phyloP scores from a whole-genome alignment of 495 filamentous ascomycete species.

The Penicillium coffeae region DNA sequence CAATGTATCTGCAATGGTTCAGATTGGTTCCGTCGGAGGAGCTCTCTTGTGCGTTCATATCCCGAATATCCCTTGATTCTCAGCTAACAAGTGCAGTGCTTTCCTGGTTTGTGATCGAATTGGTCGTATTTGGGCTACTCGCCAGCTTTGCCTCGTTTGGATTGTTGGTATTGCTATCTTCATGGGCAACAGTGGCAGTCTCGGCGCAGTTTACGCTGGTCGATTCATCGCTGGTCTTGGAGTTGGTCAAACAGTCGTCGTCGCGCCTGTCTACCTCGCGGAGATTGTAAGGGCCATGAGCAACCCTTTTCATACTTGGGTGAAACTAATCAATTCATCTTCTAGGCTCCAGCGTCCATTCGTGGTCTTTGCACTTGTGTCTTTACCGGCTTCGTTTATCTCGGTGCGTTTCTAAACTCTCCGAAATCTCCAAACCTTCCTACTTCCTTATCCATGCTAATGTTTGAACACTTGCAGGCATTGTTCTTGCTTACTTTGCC shows the following conservation, averaged over 20 bases:
- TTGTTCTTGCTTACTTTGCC: slow-evolving; percentile 49
- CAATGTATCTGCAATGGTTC: slow-evolving; percentile 71
- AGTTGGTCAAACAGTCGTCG: slow-evolving; percentile 64
- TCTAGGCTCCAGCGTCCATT: slow-evolving; percentile 52
- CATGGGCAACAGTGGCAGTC: slow-evolving; percentile 56
- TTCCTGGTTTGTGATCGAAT: slow-evolving; percentile 66
- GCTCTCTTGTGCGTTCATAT: slow-evolving; percentile 50
- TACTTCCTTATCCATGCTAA: background rate
- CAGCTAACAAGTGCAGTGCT: slow-evolving; percentile 34
- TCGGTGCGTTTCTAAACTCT: slow-evolving; percentile 16
- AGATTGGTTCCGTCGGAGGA: slow-evolving; percentile 63
- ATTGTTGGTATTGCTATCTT: slow-evolving; percentile 65
- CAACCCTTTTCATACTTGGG: background rate
- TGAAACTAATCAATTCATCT: background rate
- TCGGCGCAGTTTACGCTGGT: slow-evolving; percentile 63
- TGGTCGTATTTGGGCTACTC: slow-evolving; percentile 66
- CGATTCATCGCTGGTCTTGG: slow-evolving; percentile 66
- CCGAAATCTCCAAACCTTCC: background rate
- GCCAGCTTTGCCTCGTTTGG: slow-evolving; percentile 63
- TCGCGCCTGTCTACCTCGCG: slow-evolving; percentile 52
- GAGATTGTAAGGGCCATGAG: slow-evolving; percentile 37
- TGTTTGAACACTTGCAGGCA: slow-evolving; percentile 16
- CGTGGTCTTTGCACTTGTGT: slow-evolving; percentile 66
- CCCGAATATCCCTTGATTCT: background rate
- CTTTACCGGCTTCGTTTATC: slow-evolving; percentile 55